phyloP scores from a whole-genome alignment of 1,139 yeast genomes.

The Saccharomycopsis crataegensis region DNA sequence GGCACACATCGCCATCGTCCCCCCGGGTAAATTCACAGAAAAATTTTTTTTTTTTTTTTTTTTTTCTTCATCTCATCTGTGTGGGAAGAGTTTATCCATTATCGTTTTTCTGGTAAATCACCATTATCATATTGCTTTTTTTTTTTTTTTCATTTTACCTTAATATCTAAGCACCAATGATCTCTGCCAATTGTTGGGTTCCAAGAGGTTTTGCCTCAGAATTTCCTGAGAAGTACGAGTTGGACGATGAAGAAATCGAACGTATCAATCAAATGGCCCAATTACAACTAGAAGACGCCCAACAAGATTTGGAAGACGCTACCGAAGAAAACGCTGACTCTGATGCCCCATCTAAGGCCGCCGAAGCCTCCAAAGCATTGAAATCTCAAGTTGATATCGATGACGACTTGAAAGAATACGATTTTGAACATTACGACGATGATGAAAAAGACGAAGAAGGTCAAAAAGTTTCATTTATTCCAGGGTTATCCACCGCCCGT shows the following conservation, averaged over 20 bases:
- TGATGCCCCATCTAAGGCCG: conserved; percentile 2
- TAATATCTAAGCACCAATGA: conserved; percentile 40
- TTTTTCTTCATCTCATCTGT: background rate
- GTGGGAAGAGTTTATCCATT: too few relatives aligned
- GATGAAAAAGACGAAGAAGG: conserved; percentile 42
- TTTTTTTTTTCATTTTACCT: background rate
- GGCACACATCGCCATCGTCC: background rate
- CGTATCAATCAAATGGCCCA: conserved; percentile 83
- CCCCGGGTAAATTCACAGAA: background rate
- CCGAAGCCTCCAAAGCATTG: conserved; percentile 28
- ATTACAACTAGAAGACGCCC: conserved; percentile 70
- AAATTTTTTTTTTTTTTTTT: background rate
- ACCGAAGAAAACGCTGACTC: conserved; percentile 19
- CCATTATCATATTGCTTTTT: too few relatives aligned
- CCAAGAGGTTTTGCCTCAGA: conserved; percentile 95
- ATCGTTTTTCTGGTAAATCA: too few relatives aligned
- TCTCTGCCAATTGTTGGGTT: conserved; percentile 91
- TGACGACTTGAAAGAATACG: conserved; percentile 82
- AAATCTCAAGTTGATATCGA: conserved; percentile 54
- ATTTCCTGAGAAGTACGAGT: conserved; percentile 81
- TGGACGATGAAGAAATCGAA: conserved; percentile 88
- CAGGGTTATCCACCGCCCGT: conserved; percentile 53
- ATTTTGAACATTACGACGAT: conserved; percentile 77
- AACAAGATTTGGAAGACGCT: conserved; percentile 44
- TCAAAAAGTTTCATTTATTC: conserved; percentile 54